phyloP scores from a whole-genome alignment of 768 basidiomycete species.

The Agrocybe praecox region DNA sequence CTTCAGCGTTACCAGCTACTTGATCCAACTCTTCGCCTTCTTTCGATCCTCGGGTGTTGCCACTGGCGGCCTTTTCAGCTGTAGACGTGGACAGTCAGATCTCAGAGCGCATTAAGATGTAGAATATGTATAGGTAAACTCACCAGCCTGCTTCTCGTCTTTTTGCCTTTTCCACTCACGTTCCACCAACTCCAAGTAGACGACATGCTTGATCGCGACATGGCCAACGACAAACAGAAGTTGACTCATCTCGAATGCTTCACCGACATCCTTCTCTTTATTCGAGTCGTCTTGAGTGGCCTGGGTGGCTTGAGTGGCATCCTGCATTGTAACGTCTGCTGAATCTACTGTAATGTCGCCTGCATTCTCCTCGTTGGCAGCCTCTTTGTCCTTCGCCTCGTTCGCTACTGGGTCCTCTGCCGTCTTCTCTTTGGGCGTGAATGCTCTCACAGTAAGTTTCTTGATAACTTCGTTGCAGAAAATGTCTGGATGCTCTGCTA shows the following conservation, averaged over 20 bases:
- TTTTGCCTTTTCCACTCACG: slow-evolving; percentile 96
- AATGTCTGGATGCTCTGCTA: slow-evolving; percentile 91
- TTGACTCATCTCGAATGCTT: slow-evolving; percentile 89
- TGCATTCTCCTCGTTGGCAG: slow-evolving; percentile 58
- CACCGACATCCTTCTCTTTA: slow-evolving; percentile 59
- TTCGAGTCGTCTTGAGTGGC: slow-evolving; percentile 23
- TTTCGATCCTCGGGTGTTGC: slow-evolving; percentile 43
- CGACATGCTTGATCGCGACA: slow-evolving; percentile 96
- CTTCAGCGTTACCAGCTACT: slow-evolving; percentile 96
- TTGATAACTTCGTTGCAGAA: slow-evolving; percentile 83
- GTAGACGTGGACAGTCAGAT: neutral
- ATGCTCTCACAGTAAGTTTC: slow-evolving; percentile 76
- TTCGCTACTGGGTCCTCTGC: slow-evolving; percentile 11
- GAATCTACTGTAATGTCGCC: slow-evolving; percentile 30
- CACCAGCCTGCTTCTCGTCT: slow-evolving; percentile 83
- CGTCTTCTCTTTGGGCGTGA: slow-evolving; percentile 39
- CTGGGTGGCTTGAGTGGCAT: slow-evolving; percentile 27
- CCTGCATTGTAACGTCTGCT: slow-evolving; percentile 27
- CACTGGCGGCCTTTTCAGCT: slow-evolving; percentile 59
- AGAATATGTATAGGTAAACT: slow-evolving; percentile 17
- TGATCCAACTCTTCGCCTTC: slow-evolving; percentile 91
- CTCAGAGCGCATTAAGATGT: no score
- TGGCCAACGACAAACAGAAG: slow-evolving; percentile 96
- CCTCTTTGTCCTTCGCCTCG: slow-evolving; percentile 31
- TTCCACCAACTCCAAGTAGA: slow-evolving; percentile 94